Base-by-base conservation (phyloP, 306 rosid genomes). In the Leucaena leucocephala region DNA sequence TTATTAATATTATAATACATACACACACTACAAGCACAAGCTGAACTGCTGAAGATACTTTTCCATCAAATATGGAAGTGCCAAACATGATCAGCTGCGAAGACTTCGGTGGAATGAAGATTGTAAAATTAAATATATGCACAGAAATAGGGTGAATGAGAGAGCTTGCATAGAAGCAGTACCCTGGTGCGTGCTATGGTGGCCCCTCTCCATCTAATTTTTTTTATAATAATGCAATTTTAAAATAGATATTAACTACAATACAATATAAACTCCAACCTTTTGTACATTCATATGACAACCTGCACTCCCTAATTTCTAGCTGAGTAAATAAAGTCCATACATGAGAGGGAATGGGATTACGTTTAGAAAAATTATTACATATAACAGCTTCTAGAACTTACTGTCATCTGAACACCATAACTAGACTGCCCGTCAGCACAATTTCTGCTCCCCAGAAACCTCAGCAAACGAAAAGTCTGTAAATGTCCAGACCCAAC, bases 401-500 rank as follows among this genome's bases (percentile, higher is more conserved):
- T 88, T 91, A 94, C 98, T 43, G 95, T 97, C 98, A 94, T 94
- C 87, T 92, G 98, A 86, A 88, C 77, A 39, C 98, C 98, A 77
- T 91, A 92, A 87, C 89, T 94, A 48, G 92, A 91, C 64, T 94
- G 98, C 57, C 93, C 98, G 76, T 94, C 98, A 27, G 87, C 87
- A 80, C 97, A 91, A 84, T 91, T 92, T 84, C 98, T 91, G 86
- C 91, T 89, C 76, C 98, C 87, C 64, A 94, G 87, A 80, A 94
- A 94, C 87, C 95, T 91, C 87, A 94, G 82, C 63, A 94, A 80
- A 55, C 88, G 92, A 75, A 94, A 91, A 59, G 97, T 94, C 78
- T 92, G 92, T 83, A 94, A 83, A 89, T 92, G 96, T 82, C 98
- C 98, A 80, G 98, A 92, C 76, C 98, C 98, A 81, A 97, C 98